Base-by-base conservation (phyloP, 1,139 yeast species). In the Yamadazyma aaseri region DNA sequence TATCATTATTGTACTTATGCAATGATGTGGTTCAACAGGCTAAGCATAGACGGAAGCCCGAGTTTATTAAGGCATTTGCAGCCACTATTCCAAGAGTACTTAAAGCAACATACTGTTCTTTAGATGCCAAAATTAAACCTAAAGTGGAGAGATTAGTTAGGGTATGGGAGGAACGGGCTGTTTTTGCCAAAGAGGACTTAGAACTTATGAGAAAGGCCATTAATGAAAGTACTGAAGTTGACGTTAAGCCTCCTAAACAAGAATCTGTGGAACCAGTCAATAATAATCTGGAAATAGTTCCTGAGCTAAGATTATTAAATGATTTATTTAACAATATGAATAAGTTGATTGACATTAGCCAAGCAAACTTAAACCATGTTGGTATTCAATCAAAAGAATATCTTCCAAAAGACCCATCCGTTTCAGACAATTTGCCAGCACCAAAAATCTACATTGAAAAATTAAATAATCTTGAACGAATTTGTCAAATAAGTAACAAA, bases 1-100 rank as follows among this genome's bases (percentile, higher is more conserved):
- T 87, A 34, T 70, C 82, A 2, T 56, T 84, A 35, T 66, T 87
- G 21, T 86, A 87, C 49, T 66, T 87, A 14, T 84, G 86, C 36
- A 87, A 87, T 53, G 96, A 87, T 49, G 83, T 87, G 17, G 84
- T 86, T 1, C 96, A 87, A 56, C 86, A 85, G 51, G 79, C 92
- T 3, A 70, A 82, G 36, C 81, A 84, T 29, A 79, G 80, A 49
- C 69, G 74, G 44, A 79, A 76, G 49, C 61, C 60, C 2, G 86
- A 80, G 36, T 82, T 82, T 45, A 61, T 81, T 6, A 59, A 58
- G 4, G 82, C 79, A 4, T 86, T 85, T 57, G 71, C 74, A 5
- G 51, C 52, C 3, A 75, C 73, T 2, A 58, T 75, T 29, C 75
- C 76, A 0, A 29, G 32, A 2, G 68, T 69, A 0, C 46, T 74